These are phyloP conservation scores for Dipteronia sinensis DNA, from an alignment of 345 rosid genomes.

Conservation along the genomic window DNA sequence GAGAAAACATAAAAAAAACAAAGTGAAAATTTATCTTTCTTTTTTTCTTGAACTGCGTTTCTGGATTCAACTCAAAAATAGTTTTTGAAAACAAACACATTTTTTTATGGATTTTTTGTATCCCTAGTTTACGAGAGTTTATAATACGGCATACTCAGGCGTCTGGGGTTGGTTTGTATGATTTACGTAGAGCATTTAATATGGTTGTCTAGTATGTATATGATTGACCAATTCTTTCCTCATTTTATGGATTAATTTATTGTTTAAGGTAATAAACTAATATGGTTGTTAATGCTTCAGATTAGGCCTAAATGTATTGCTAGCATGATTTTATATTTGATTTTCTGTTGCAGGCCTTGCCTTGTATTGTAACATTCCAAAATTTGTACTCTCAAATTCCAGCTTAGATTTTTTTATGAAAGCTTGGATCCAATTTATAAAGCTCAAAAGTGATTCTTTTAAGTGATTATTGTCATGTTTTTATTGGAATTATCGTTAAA, in stretches of 20 bases:
- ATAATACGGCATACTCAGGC: no score
- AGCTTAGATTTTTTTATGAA: not conserved
- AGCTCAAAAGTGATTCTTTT: not conserved
- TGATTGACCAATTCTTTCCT: not conserved
- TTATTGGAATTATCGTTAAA: conserved; percentile 10
- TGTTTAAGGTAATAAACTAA: no score
- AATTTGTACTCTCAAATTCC: not conserved
- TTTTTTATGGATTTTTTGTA: no score
- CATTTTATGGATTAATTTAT: not conserved
- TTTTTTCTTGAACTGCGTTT: no score
- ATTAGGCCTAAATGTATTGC: not conserved
- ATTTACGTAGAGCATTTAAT: not conserved
- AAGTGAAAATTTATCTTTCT: no score
- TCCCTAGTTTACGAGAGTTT: no score
- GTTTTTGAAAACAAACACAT: no score
- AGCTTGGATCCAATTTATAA: not conserved
- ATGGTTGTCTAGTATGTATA: not conserved
- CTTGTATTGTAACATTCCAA: not conserved
- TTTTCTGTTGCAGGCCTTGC: conserved; percentile 2
- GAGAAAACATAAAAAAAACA: no score
- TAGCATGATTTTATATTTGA: not conserved
- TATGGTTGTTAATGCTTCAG: not conserved
- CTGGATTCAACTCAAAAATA: no score
- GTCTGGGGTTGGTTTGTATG: not conserved
- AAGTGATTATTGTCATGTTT: not conserved